phyloP scores from a whole-genome alignment of 495 filamentous ascomycete genomes.

The Hypoxylon subgilvum region DNA sequence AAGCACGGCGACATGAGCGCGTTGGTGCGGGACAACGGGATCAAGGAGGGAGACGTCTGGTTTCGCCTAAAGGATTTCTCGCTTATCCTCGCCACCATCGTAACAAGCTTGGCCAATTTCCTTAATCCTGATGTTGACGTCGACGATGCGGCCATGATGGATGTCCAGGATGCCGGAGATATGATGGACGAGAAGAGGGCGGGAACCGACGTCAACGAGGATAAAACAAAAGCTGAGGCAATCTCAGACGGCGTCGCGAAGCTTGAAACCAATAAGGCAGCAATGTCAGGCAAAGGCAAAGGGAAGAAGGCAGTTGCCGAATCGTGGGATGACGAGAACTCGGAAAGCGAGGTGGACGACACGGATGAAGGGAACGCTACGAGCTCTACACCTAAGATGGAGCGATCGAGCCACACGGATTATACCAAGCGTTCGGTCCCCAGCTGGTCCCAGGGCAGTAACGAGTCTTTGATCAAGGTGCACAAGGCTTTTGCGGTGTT shows the following conservation, averaged over 20 bases:
- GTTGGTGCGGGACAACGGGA: conserved; percentile 63
- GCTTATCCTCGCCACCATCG: conserved; percentile 69
- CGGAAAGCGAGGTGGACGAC: conserved; percentile 19
- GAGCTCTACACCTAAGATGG: neutral
- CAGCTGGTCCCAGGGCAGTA: conserved; percentile 28
- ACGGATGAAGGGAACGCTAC: neutral
- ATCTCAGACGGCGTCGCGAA: conserved; percentile 2
- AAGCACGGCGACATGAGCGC: conserved; percentile 66
- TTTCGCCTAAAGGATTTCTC: conserved; percentile 73
- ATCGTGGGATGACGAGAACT: conserved; percentile 40
- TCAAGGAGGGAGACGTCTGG: conserved; percentile 70
- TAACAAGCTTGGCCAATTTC: conserved; percentile 61
- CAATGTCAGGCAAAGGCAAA: neutral
- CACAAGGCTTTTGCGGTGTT: conserved; percentile 62
- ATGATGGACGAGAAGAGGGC: conserved; percentile 1
- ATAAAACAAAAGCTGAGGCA: conserved; percentile 35
- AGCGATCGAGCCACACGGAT: neutral
- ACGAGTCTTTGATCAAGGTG: conserved; percentile 61
- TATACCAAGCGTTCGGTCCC: conserved; percentile 6
- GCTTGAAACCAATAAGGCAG: neutral
- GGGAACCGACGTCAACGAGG: neutral
- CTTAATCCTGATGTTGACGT: conserved; percentile 48
- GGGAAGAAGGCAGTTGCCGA: conserved; percentile 35
- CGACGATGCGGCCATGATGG: conserved; percentile 47
- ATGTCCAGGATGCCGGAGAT: conserved; percentile 48